A percentile compares a stretch with the other conserved stretches of the same genome.
phyloP scores from a whole-genome alignment of 495 filamentous ascomycete genomes.

The Penicillium macrosclerotiorum region DNA sequence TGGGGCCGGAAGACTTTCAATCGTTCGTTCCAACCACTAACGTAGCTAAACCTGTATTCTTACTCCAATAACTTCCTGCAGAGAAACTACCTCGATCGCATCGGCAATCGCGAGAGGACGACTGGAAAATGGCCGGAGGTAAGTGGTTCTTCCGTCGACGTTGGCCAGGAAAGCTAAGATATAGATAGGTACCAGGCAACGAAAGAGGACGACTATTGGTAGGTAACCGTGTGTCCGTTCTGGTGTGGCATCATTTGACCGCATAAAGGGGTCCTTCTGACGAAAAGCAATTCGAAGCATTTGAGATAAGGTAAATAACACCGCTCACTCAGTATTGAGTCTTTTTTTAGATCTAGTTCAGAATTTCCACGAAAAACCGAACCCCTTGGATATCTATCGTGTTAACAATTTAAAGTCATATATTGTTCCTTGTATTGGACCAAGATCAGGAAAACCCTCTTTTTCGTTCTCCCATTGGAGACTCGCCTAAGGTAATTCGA shows the following conservation, averaged over 20 bases:
- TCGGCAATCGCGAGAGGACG: not conserved
- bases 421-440: not conserved
- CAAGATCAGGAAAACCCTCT: not conserved
- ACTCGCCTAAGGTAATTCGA: not conserved
- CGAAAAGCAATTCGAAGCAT: not conserved
- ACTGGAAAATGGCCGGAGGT: not conserved
- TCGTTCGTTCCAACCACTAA: too few species aligned
- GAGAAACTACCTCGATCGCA: not conserved
- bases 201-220: not conserved
- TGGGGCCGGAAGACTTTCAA: too few species aligned
- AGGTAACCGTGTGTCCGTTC: not conserved
- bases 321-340: too few species aligned
- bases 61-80: not conserved
- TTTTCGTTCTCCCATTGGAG: not conserved
- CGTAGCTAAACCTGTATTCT: too few species aligned
- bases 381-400: too few species aligned
- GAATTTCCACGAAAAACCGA: too few species aligned
- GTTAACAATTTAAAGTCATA: too few species aligned
- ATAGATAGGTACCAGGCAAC: not conserved
- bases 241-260: not conserved
- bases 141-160: not conserved
- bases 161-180: not conserved
- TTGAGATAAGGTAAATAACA: not conserved
- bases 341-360: too few species aligned
- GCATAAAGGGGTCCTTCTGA: not conserved